Evolutionary conservation across 345 rosid genomes (phyloP).

Genomic region (Noccaea caerulescens): DNA sequence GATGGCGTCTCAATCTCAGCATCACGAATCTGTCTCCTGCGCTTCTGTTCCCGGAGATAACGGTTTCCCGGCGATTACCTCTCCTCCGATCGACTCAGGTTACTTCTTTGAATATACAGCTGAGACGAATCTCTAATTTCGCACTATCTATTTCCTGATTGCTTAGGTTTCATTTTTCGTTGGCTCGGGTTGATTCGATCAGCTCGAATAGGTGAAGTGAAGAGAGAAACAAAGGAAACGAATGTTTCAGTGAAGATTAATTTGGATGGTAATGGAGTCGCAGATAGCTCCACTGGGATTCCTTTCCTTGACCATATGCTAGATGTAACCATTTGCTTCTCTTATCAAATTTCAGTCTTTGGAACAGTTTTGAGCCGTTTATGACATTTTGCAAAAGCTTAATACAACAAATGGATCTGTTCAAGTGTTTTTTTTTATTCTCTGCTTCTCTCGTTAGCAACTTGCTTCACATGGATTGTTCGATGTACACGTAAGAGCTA

Average conservation of each 20-base stretch:
- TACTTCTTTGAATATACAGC: background rate
- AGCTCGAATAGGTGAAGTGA: slow-evolving; percentile 74
- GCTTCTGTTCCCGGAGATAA: slow-evolving; percentile 32
- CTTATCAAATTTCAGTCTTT: background rate
- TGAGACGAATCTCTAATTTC: background rate
- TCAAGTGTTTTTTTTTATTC: background rate
- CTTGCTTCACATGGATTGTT: slow-evolving; percentile 90
- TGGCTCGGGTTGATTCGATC: background rate
- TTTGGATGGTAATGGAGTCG: slow-evolving; percentile 78
- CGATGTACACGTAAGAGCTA: slow-evolving; percentile 83
- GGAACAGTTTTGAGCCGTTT: background rate
- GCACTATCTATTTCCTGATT: background rate
- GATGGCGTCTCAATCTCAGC: slow-evolving; percentile 28
- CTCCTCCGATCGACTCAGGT: slow-evolving; percentile 32
- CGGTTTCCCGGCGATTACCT: slow-evolving; percentile 14
- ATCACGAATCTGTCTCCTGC: slow-evolving; percentile 23
- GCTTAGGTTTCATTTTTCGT: background rate
- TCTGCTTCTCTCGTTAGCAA: slow-evolving; percentile 57
- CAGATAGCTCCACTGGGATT: slow-evolving; percentile 72
- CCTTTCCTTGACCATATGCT: slow-evolving; percentile 94
- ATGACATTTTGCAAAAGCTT: slow-evolving; percentile 1
- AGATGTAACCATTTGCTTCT: slow-evolving; percentile 51
- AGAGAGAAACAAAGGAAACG: slow-evolving; percentile 82
- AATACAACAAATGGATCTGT: background rate
- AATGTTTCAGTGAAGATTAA: slow-evolving; percentile 72